Percentiles rank a stretch among this genome's conserved stretches.
phyloP scores from a whole-genome alignment of 2,329 filamentous ascomycete genomes.

The Dichotomopilus funicola region DNA sequence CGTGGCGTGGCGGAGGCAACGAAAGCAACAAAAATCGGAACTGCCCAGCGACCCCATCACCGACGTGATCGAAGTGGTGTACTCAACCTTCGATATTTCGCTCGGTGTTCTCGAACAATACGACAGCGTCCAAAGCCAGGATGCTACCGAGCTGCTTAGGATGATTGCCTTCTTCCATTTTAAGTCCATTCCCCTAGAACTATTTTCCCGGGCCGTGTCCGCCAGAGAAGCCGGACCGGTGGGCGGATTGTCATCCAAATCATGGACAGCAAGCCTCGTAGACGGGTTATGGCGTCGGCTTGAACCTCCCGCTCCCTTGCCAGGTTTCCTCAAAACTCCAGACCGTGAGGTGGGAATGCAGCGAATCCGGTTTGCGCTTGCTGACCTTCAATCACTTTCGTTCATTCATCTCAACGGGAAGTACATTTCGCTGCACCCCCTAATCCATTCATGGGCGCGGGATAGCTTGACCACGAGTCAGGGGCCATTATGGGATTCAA shows the following conservation, averaged over 20 bases:
- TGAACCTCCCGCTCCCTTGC: slow-evolving; percentile 2
- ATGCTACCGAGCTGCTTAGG: slow-evolving; percentile 9
- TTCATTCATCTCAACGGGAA: neutral
- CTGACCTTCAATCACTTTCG: neutral
- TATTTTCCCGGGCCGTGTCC: slow-evolving; percentile 5
- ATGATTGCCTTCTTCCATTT: slow-evolving; percentile 13
- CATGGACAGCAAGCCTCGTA: neutral
- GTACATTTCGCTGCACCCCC: slow-evolving; percentile 1
- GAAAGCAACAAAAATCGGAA: neutral
- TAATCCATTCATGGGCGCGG: neutral
- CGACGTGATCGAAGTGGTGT: slow-evolving; percentile 6
- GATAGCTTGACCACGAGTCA: neutral
- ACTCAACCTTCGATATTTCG: slow-evolving; percentile 13
- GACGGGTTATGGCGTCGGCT: neutral
- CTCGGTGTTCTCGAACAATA: slow-evolving; percentile 5
- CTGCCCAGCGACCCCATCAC: neutral
- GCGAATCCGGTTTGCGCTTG: slow-evolving; percentile 3
- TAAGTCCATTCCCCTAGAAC: slow-evolving; percentile 10
- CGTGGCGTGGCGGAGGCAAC: neutral
- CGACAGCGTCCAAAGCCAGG: neutral
- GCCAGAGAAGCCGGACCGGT: neutral
- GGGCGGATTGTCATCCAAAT: neutral
- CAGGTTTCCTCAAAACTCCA: slow-evolving; percentile 5
- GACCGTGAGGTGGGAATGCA: slow-evolving; percentile 2
- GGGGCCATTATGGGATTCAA: neutral